Base-by-base conservation (phyloP, 2,329 filamentous ascomycete species). In the Penicillium sclerotiorum region DNA sequence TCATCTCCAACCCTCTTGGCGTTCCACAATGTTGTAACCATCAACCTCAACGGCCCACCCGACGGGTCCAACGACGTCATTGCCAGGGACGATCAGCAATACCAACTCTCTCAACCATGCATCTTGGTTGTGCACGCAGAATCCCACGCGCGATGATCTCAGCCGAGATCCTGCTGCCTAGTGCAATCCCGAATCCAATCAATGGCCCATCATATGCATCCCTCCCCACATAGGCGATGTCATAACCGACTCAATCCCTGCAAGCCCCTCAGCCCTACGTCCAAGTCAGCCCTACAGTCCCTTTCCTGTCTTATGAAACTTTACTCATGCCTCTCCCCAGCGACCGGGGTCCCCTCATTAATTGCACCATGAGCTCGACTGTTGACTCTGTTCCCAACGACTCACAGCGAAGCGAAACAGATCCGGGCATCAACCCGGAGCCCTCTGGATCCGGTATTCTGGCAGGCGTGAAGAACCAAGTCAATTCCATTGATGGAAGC, bases 11-110 rank as follows among this genome's bases (percentile, higher is more conserved):
- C n/a, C n/a, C n/a, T n/a, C 25, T 32, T 25, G n/a, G 42, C 13
- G 42, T 18, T 25, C 21, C 30, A 36, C 21, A 36, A 46, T 46
- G 22, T 15, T 30, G 35, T 28, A 32, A 30, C 25, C 32, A 30
- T 30, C 40, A 18, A 18, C 17, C 28, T 21, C 18, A 5, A 33
- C 9, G 33, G 15, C 33, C 33, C 33, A 36, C 25, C 48, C 22
- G 45, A 50, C 49, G 50, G 53, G 51, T 51, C 44, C 44, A 27
- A 27, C 50, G 50, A 60, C 57, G 52, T 60, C 58, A 59, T 60
- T 20, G 9, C 40, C 40, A 53, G 47, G 43, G 22, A 50, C 46
- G 42, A 55, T 46, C 46, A 46, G 36, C 44, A 27, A 38, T 25
- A 30, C 38, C n/a, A 42, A 35, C 25, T 25, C 17, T 8, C 23